These are phyloP conservation scores for Aureobasidium sp. DNA, from an alignment of 2,329 filamentous ascomycete genomes.

Conservation along the genomic window DNA sequence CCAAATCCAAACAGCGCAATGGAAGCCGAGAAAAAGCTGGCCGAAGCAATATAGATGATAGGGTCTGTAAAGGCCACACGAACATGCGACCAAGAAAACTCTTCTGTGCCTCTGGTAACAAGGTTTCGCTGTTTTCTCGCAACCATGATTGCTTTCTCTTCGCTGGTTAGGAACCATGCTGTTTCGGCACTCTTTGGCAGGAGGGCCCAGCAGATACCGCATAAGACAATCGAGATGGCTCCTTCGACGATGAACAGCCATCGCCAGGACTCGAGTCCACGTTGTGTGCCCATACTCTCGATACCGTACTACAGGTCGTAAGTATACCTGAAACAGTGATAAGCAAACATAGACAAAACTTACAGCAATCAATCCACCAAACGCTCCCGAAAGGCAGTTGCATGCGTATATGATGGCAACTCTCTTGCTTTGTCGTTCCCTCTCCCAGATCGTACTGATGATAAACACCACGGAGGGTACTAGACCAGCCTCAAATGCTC, in stretches of 20 bases:
- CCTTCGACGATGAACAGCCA: conserved; percentile 21
- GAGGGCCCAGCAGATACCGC: conserved; percentile 19
- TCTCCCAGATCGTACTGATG: conserved; percentile 26
- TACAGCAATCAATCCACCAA: conserved; percentile 24
- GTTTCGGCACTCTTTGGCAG: conserved; percentile 23
- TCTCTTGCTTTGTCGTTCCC: conserved; percentile 23
- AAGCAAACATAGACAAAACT: background rate
- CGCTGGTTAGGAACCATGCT: conserved; percentile 25
- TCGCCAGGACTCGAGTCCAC: conserved; percentile 21
- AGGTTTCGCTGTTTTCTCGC: conserved; percentile 25
- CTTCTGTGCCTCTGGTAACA: conserved; percentile 26
- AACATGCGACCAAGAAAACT: conserved; percentile 27
- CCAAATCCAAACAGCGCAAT: conserved; percentile 30
- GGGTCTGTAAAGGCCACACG: conserved; percentile 28
- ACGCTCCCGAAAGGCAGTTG: conserved; percentile 22
- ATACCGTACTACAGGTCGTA: conserved; percentile 18
- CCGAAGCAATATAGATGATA: conserved; percentile 25
- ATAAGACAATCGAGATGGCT: conserved; percentile 2
- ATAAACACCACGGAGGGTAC: conserved; percentile 24
- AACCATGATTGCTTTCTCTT: conserved; percentile 22
- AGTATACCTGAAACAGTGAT: background rate
- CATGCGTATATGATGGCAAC: conserved; percentile 23
- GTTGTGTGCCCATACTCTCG: conserved; percentile 24
- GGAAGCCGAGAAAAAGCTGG: conserved; percentile 30
- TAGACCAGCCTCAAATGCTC: conserved; percentile 25